Percentiles rank a stretch among this genome's conserved stretches.
Evolutionary conservation across 345 rosid species (phyloP).

Genomic region (Eucalyptus caleyi): DNA sequence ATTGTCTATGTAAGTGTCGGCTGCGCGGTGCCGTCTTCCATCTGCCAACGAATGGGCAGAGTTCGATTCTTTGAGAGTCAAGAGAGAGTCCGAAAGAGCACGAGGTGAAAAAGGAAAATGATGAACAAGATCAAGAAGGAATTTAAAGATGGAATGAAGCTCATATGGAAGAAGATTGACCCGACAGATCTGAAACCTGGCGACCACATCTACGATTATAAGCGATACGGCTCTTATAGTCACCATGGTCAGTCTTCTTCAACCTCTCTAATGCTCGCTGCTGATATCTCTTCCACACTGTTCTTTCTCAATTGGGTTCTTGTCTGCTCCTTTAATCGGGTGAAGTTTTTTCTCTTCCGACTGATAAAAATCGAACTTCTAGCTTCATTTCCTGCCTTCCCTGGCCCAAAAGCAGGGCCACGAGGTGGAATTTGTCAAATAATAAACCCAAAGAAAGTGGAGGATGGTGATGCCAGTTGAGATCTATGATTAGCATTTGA

Average conservation of each 20-base stretch:
- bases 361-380: not conserved
- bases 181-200: not conserved
- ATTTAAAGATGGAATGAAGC: constrained; percentile 1
- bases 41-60: not conserved
- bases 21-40: not conserved
- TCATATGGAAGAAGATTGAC: not conserved
- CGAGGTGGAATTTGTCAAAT: not conserved
- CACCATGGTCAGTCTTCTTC: not conserved
- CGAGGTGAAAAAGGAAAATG: not conserved
- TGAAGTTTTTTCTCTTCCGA: not conserved
- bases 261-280: not conserved
- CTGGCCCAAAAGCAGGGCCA: not conserved
- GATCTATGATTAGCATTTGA: not conserved
- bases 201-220: not conserved
- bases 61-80: not conserved
- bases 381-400: not conserved
- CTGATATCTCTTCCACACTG: not conserved
- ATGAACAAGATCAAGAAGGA: not conserved
- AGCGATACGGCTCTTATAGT: not conserved
- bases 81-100: not conserved
- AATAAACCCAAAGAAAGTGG: not conserved
- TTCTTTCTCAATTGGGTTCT: not conserved
- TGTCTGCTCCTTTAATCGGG: not conserved
- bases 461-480: not conserved
- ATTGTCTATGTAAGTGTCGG: too few species aligned